Percentiles rank a stretch among this genome's conserved stretches.
phyloP scores from a whole-genome alignment of 2,329 filamentous ascomycete genomes.

The Beauveria pseudobassiana region DNA sequence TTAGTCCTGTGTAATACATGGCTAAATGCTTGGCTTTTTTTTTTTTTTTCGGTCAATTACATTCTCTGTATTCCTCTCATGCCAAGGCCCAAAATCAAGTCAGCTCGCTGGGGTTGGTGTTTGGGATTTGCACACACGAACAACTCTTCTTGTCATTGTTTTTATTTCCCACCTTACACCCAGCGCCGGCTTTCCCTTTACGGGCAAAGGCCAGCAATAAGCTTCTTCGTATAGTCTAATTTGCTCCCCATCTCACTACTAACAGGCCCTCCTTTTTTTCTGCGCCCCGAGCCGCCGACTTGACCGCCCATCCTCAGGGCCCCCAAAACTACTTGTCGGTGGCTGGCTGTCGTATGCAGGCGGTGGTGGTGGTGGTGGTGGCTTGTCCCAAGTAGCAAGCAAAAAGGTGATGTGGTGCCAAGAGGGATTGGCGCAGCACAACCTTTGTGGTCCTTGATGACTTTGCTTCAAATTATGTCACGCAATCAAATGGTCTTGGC shows the following conservation, averaged over 20 bases:
- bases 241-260: no score
- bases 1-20: not conserved
- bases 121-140: not conserved
- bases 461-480: not conserved
- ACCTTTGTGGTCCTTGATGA: not conserved
- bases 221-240: no score
- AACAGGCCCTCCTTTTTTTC: no score
- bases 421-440: not conserved
- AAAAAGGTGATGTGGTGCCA: not conserved
- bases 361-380: no score
- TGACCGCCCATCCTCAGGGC: no score
- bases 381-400: no score
- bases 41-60: not conserved
- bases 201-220: no score
- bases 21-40: not conserved
- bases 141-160: no score
- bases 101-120: not conserved
- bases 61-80: not conserved
- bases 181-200: no score
- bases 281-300: no score
- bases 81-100: slow-evolving; percentile 5
- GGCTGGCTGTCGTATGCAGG: not conserved
- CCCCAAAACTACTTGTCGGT: no score
- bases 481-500: not conserved
- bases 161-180: no score